Evolutionary conservation across 768 basidiomycete species (phyloP).

Genomic region (Mycena vulgaris): DNA sequence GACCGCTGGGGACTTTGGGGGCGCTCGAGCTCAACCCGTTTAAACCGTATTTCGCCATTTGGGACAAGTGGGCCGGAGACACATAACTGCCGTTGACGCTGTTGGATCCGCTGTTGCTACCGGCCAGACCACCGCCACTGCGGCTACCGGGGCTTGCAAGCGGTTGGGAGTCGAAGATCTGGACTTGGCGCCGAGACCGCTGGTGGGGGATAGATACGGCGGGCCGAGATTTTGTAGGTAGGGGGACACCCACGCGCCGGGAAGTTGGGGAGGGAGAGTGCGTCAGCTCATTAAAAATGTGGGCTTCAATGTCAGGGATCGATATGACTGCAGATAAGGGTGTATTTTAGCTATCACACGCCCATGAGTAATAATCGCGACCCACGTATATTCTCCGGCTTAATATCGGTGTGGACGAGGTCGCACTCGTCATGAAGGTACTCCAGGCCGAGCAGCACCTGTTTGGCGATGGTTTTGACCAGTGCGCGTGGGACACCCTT

Average conservation of each 20-base stretch:
- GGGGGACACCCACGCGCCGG: constrained; percentile 85
- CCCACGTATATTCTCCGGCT: constrained; percentile 96
- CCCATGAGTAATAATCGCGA: constrained; percentile 42
- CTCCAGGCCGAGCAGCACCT: constrained; percentile 89
- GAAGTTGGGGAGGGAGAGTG: constrained; percentile 81
- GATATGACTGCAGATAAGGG: constrained; percentile 74
- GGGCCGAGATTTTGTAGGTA: constrained; percentile 73
- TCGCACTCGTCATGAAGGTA: constrained; percentile 95
- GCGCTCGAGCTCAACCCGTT: constrained; percentile 55
- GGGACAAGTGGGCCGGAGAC: constrained; percentile 58
- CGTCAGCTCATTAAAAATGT: constrained; percentile 79
- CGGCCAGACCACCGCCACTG: constrained; percentile 35
- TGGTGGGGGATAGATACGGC: constrained; percentile 75
- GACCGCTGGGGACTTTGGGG: constrained; percentile 57
- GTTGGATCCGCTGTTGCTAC: constrained; percentile 53
- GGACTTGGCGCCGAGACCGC: constrained; percentile 73
- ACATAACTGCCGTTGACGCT: constrained; percentile 60
- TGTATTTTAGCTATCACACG: constrained; percentile 35
- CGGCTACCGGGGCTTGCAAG: constrained; percentile 68
- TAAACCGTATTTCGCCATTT: constrained; percentile 45
- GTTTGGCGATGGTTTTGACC: constrained; percentile 89
- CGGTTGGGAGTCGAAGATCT: constrained; percentile 89
- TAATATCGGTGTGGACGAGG: constrained; percentile 94
- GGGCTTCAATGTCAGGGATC: constrained; percentile 84
- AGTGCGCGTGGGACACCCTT: constrained; percentile 87